phyloP scores from a whole-genome alignment of 169 alveolate species.

The Plasmodium ovale region DNA sequence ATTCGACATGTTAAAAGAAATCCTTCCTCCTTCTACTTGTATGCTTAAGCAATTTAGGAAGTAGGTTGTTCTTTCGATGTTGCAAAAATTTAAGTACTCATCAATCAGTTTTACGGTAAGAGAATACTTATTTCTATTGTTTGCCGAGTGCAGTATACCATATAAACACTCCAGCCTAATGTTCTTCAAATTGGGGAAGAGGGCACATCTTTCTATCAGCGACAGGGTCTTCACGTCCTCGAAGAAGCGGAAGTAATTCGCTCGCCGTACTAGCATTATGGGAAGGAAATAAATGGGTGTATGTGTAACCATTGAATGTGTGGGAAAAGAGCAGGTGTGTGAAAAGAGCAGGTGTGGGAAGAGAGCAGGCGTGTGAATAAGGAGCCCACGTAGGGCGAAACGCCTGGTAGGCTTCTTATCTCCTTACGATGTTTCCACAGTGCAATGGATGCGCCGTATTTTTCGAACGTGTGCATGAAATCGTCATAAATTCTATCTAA shows the following conservation, averaged over 20 bases:
- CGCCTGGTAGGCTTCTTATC: not conserved
- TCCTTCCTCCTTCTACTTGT: conserved; percentile 13
- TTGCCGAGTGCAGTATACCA: conserved; percentile 34
- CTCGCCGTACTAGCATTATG: conserved; percentile 16
- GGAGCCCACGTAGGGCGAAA: not conserved
- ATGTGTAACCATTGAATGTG: too few species aligned
- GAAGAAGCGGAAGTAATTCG: conserved; percentile 60
- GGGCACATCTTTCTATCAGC: conserved; percentile 18
- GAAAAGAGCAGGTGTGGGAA: not conserved
- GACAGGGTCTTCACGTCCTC: conserved; percentile 34
- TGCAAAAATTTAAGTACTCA: conserved; percentile 29
- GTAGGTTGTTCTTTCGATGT: conserved; percentile 26
- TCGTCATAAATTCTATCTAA: not conserved
- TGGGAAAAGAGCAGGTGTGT: not conserved
- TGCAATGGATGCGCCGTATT: conserved; percentile 18
- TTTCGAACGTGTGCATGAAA: conserved; percentile 7
- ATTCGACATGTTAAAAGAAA: conserved; percentile 50
- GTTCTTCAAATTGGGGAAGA: conserved; percentile 20
- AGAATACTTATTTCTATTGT: conserved; percentile 43
- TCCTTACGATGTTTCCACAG: conserved; percentile 43
- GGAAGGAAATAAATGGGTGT: not conserved
- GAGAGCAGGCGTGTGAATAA: not conserved
- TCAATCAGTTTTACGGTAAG: conserved; percentile 23
- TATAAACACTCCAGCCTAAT: conserved; percentile 35
- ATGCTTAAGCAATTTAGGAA: conserved; percentile 29